Evolutionary conservation across 2,329 filamentous ascomycete species (phyloP).

Genomic region (Drechslerella coelobrocha): DNA sequence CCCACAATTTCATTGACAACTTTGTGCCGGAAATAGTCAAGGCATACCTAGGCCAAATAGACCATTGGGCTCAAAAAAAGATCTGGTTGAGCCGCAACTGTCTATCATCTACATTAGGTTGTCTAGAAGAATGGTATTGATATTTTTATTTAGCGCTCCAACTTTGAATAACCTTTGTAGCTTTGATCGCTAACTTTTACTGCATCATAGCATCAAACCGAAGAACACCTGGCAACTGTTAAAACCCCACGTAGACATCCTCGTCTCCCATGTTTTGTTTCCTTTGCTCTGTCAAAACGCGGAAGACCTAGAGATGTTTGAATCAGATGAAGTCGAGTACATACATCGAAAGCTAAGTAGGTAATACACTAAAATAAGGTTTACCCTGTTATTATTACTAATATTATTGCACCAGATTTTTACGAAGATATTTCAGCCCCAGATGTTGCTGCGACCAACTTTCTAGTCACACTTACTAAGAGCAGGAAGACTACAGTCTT

Average conservation of each 20-base stretch:
- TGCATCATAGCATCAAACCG: constrained; percentile 71
- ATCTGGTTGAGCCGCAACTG: constrained; percentile 94
- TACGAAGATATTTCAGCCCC: constrained; percentile 96
- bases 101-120: constrained; percentile 89
- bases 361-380: background rate
- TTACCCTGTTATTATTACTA: background rate
- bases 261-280: constrained; percentile 94
- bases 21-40: constrained; percentile 97
- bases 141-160: background rate
- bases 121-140: constrained; percentile 82
- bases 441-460: constrained; percentile 94
- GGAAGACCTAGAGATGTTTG: constrained; percentile 91
- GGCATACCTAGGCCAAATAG: constrained; percentile 90
- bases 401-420: constrained; percentile 68
- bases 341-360: constrained; percentile 85
- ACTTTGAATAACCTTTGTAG: too few species aligned
- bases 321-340: constrained; percentile 94
- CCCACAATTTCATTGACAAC: constrained; percentile 86
- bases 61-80: constrained; percentile 95
- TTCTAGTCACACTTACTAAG: constrained; percentile 93
- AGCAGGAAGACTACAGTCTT: constrained; percentile 94
- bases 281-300: constrained; percentile 90
- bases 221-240: constrained; percentile 96
- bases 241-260: constrained; percentile 88
- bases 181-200: constrained; percentile 6